A percentile compares a stretch with the other conserved stretches of the same genome.
Evolutionary conservation across 495 filamentous ascomycete species (phyloP).

Genomic region (Hyaloscypha finlandica): DNA sequence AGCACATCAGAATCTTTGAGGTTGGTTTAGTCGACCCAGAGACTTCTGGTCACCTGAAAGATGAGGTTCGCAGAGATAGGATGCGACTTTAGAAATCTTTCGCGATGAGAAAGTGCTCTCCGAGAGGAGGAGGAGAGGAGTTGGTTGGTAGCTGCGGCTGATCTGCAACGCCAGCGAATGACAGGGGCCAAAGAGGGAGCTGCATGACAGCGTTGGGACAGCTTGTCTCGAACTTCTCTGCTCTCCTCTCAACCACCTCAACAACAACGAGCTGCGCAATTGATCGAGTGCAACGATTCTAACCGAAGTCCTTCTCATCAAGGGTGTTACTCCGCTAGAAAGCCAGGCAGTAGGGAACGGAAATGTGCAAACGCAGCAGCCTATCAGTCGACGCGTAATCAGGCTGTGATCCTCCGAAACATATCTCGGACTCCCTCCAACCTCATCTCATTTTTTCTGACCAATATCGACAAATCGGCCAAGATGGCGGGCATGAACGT

Average conservation of each 20-base stretch:
- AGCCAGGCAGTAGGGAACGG: neutral
- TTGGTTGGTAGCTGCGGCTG: slow-evolving; percentile 4
- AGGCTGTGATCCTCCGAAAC: slow-evolving; percentile 8
- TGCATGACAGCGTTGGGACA: slow-evolving; percentile 1
- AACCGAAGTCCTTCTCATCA: neutral
- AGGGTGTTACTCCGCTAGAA: neutral
- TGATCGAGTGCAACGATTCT: neutral
- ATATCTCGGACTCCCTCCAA: neutral
- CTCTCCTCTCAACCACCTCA: neutral
- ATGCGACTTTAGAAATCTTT: neutral
- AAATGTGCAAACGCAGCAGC: slow-evolving; percentile 4
- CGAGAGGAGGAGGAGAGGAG: neutral
- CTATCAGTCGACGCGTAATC: slow-evolving; percentile 25
- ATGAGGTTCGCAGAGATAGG: neutral
- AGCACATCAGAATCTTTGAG: neutral
- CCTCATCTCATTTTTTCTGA: neutral
- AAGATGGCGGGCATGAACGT: slow-evolving; percentile 25
- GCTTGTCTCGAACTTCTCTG: slow-evolving; percentile 2
- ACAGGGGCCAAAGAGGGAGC: neutral
- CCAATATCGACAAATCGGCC: neutral
- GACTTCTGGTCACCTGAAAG: neutral
- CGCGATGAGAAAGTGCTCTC: neutral
- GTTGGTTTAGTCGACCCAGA: no score
- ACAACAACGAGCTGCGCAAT: neutral
- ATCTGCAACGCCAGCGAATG: slow-evolving; percentile 11